These are phyloP conservation scores for Aspergillus egyptiacus DNA, from an alignment of 495 filamentous ascomycete species.

Conservation along the genomic window DNA sequence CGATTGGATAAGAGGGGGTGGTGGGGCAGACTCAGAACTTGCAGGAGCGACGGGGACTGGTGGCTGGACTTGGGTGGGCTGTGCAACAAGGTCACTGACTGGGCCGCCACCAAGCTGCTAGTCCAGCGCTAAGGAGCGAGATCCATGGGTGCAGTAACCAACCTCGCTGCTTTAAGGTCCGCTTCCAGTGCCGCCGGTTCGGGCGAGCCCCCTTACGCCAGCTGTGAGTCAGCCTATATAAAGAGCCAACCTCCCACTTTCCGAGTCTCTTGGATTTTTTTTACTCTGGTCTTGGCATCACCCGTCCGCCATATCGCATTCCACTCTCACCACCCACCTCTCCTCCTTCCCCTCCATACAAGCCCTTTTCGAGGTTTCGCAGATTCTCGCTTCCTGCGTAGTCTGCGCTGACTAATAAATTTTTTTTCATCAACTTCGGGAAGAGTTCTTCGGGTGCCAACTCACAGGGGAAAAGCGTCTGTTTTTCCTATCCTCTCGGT, in stretches of 20 bases:
- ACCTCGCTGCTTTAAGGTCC: constrained; percentile 41
- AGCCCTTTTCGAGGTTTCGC: constrained; percentile 18
- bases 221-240: constrained; percentile 44
- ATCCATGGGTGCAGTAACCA: constrained; percentile 32
- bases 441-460: constrained; percentile 17
- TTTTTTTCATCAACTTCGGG: too few species aligned
- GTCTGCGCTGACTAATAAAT: constrained; percentile 12
- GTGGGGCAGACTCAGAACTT: constrained; percentile 24
- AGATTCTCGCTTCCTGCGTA: constrained; percentile 18
- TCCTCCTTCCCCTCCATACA: constrained; percentile 18
- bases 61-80: constrained; percentile 12
- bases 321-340: constrained; percentile 23
- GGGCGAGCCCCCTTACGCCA: constrained; percentile 37
- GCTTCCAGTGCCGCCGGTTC: constrained; percentile 23
- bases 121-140: constrained; percentile 27
- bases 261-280: constrained; percentile 26
- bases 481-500: constrained; percentile 9
- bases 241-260: constrained; percentile 43
- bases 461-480: constrained; percentile 14
- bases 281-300: constrained; percentile 46
- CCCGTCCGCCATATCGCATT: constrained; percentile 32
- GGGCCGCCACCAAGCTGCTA: constrained; percentile 33
- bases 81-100: too few species aligned
- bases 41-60: constrained; percentile 33
- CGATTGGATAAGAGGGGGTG: constrained; percentile 28